Percentiles rank a stretch among this genome's conserved stretches.
Evolutionary conservation across 495 filamentous ascomycete genomes (phyloP).

Genomic region (Xylaria sp.): DNA sequence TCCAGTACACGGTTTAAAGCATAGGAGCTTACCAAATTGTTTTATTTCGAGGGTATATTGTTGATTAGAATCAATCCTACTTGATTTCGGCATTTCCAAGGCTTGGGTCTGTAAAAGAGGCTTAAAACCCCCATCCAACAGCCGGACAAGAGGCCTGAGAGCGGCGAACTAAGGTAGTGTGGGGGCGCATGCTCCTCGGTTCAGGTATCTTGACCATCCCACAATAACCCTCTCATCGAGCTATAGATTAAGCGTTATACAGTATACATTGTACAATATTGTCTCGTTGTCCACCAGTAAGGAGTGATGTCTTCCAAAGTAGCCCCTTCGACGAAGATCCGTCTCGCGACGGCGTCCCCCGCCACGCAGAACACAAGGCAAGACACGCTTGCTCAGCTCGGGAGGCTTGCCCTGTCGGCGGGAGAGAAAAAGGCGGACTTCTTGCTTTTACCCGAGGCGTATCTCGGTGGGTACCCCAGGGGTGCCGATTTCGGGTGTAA

Average conservation of each 20-base stretch:
- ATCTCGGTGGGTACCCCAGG: conserved; percentile 90
- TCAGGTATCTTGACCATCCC: not conserved
- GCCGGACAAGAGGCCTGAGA: too few relatives aligned
- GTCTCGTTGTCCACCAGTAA: too few relatives aligned
- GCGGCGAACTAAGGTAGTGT: too few relatives aligned
- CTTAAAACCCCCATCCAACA: too few relatives aligned
- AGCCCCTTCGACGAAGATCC: conserved; percentile 52
- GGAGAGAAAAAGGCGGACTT: conserved; percentile 67
- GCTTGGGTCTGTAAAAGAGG: not conserved
- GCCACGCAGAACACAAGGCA: conserved; percentile 68
- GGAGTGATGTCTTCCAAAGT: conserved; percentile 15
- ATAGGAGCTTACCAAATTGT: not conserved
- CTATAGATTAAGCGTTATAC: not conserved
- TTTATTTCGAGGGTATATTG: not conserved
- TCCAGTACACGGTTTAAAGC: not conserved
- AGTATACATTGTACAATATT: not conserved
- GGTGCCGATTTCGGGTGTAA: conserved; percentile 78
- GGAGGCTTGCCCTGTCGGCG: conserved; percentile 60
- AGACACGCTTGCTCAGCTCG: conserved; percentile 71
- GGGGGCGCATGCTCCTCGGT: not conserved
- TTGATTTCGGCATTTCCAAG: not conserved
- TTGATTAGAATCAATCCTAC: too few relatives aligned
- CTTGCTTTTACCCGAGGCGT: conserved; percentile 91
- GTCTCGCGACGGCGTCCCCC: conserved; percentile 79
- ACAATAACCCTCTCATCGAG: not conserved